phyloP scores from a whole-genome alignment of 2,329 filamentous ascomycete genomes.

The Alternaria arborescens region DNA sequence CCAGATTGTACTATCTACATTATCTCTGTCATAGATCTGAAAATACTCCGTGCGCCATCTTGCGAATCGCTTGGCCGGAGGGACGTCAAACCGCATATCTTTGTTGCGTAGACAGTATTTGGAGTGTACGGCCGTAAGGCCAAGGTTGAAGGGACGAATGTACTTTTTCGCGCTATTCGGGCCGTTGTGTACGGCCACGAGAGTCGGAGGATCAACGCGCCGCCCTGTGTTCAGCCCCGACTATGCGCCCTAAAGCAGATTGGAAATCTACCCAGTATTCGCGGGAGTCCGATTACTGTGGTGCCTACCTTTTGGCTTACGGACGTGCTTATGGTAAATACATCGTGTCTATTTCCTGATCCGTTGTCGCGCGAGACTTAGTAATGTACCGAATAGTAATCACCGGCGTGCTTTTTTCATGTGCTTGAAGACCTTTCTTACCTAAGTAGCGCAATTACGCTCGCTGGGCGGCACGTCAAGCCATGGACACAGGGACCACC shows the following conservation, averaged over 20 bases:
- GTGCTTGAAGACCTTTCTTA: too few species aligned
- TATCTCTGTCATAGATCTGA: background rate
- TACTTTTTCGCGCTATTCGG: background rate
- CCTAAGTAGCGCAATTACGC: too few species aligned
- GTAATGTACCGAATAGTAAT: too few species aligned
- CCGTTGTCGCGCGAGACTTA: too few species aligned
- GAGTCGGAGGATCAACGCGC: constrained; percentile 1
- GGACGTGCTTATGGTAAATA: too few species aligned
- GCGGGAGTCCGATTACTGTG: too few species aligned
- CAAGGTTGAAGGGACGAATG: background rate
- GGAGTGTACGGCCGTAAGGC: background rate
- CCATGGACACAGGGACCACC: too few species aligned
- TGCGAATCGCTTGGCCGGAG: background rate
- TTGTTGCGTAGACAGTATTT: background rate
- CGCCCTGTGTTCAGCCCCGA: background rate
- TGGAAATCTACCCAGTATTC: background rate
- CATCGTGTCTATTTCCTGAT: too few species aligned
- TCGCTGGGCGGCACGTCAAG: too few species aligned
- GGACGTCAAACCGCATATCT: constrained; percentile 1
- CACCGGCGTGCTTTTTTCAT: too few species aligned
- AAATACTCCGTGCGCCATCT: constrained; percentile 2
- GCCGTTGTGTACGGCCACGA: background rate
- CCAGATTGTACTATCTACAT: background rate
- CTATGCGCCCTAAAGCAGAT: background rate
- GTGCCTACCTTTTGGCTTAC: too few species aligned